Percentiles rank a stretch among this genome's conserved stretches.
These are phyloP conservation scores for Elongisporangium senticosum DNA, from an alignment of 352 stramenopile genomes.

Conservation along the genomic window DNA sequence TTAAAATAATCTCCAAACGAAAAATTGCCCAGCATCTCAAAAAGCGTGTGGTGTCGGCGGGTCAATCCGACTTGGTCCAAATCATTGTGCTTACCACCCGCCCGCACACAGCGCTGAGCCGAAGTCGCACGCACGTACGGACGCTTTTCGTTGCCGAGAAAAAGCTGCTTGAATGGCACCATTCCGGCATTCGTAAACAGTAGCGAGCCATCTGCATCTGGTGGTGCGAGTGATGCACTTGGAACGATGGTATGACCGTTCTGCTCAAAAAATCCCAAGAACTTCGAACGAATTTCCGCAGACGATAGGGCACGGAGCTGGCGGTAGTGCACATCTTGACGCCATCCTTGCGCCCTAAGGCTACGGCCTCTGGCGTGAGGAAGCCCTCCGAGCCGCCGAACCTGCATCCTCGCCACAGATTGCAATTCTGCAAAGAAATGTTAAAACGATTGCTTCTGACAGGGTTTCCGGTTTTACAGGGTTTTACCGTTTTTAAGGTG, in stretches of 20 bases:
- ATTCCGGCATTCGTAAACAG: constrained; percentile 97
- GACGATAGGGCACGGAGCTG: constrained; percentile 35
- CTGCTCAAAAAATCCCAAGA: constrained; percentile 66
- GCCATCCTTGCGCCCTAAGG: background rate
- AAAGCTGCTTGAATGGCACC: constrained; percentile 93
- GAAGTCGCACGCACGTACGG: constrained; percentile 89
- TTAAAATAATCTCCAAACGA: constrained; percentile 99
- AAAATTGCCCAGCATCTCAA: constrained; percentile 99
- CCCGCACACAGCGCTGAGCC: constrained; percentile 96
- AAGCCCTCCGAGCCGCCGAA: background rate
- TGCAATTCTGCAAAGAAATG: background rate
- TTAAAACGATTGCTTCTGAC: background rate
- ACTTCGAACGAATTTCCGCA: constrained; percentile 37
- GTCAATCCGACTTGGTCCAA: constrained; percentile 97
- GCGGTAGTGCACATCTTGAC: constrained; percentile 6
- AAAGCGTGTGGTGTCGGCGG: constrained; percentile 97
- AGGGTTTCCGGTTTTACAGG: background rate
- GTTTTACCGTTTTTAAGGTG: background rate
- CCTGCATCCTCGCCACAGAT: background rate
- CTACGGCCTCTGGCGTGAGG: background rate
- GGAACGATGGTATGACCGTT: constrained; percentile 57
- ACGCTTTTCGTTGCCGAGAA: constrained; percentile 79
- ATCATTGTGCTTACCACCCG: constrained; percentile 98
- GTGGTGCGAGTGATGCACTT: constrained; percentile 60
- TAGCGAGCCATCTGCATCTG: constrained; percentile 90